phyloP scores from a whole-genome alignment of 768 basidiomycete species.

The Auricularia auricula-judae region DNA sequence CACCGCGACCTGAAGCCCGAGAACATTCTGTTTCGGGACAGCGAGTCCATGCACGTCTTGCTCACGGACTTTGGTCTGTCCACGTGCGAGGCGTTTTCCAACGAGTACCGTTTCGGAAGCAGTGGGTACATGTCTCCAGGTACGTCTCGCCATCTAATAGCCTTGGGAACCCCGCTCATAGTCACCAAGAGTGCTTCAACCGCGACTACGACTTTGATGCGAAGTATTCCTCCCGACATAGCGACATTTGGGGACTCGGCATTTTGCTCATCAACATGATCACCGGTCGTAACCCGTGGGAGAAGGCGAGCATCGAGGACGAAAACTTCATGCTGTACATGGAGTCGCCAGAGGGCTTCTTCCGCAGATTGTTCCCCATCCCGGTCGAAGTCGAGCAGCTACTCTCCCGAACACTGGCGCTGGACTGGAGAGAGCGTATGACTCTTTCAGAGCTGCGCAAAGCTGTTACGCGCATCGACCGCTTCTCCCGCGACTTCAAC shows the following conservation, averaged over 20 bases:
- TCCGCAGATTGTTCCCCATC: not conserved
- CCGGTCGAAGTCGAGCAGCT: not conserved
- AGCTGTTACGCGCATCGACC: not conserved
- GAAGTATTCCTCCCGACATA: conserved; percentile 22
- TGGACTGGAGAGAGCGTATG: not conserved
- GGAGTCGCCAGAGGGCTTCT: not conserved
- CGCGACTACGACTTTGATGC: not conserved
- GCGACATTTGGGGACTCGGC: conserved; percentile 63
- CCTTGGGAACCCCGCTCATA: not conserved
- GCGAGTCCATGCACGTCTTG: conserved; percentile 22
- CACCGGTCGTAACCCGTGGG: conserved; percentile 70
- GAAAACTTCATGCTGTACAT: conserved; percentile 24
- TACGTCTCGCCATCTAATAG: not conserved
- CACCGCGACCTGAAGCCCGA: conserved; percentile 40
- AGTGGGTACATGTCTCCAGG: not conserved
- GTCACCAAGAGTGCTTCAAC: not conserved
- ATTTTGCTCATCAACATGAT: conserved; percentile 79
- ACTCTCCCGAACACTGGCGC: not conserved
- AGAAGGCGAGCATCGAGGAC: conserved; percentile 40
- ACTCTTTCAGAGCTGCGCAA: not conserved
- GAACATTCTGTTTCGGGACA: conserved; percentile 9
- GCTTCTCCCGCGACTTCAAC: not conserved
- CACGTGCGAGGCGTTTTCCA: not conserved
- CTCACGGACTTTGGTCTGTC: conserved; percentile 33
- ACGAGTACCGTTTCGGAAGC: not conserved